A percentile compares a stretch with the other conserved stretches of the same genome.
These are phyloP conservation scores for Plasmodium vinckei DNA, from an alignment of 169 alveolate genomes.

Conservation along the genomic window DNA sequence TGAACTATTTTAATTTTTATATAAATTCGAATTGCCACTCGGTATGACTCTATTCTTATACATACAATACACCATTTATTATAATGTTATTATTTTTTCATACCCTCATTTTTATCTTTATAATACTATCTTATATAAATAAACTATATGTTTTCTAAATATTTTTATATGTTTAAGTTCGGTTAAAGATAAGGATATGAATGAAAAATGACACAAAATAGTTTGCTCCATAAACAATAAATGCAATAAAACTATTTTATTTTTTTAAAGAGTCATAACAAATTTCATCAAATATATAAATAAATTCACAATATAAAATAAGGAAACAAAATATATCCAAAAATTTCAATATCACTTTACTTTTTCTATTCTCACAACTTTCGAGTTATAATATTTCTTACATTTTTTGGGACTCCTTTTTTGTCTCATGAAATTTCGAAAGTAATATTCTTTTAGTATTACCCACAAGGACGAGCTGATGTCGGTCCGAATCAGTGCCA, in stretches of 20 bases:
- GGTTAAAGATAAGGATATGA: too few relatives aligned
- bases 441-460: slow-evolving; percentile 66
- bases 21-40: too few relatives aligned
- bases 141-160: too few relatives aligned
- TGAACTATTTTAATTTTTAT: too few relatives aligned
- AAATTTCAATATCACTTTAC: slow-evolving; percentile 13
- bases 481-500: slow-evolving; percentile 72
- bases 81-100: too few relatives aligned
- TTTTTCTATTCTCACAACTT: slow-evolving; percentile 44
- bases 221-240: too few relatives aligned
- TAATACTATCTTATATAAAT: too few relatives aligned
- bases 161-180: too few relatives aligned
- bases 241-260: neutral
- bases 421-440: slow-evolving; percentile 44
- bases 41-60: too few relatives aligned
- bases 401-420: slow-evolving; percentile 11
- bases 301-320: neutral
- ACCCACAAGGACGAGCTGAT: slow-evolving; percentile 65
- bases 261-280: neutral
- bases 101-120: too few relatives aligned
- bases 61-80: too few relatives aligned
- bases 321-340: neutral
- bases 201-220: too few relatives aligned
- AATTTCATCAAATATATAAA: neutral
- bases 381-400: slow-evolving; percentile 17